Percentiles rank a stretch among this genome's conserved stretches.
These are phyloP conservation scores for Clausena lansium DNA, from an alignment of 345 rosid species.

Conservation along the genomic window DNA sequence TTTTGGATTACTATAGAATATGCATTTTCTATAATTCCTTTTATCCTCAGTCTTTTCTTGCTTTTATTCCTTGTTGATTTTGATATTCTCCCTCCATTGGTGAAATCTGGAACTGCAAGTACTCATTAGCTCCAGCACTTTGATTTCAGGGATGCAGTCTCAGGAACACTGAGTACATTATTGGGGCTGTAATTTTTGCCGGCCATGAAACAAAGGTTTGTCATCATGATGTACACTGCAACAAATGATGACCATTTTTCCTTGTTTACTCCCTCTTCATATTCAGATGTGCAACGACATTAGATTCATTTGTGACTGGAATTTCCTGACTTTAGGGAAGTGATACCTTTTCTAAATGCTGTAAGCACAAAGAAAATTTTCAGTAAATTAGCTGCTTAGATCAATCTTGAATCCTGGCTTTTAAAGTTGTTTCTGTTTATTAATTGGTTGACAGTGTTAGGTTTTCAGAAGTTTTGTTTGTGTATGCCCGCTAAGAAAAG, in stretches of 20 bases:
- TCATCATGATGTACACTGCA: constrained; percentile 7
- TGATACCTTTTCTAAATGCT: background rate
- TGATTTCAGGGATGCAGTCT: constrained; percentile 95
- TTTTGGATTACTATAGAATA: background rate
- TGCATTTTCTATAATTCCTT: background rate
- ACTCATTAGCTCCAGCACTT: constrained; percentile 18
- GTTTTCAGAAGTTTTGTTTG: constrained; percentile 11
- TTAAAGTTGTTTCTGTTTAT: background rate
- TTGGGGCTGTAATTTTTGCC: constrained; percentile 86
- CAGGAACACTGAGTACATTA: constrained; percentile 88
- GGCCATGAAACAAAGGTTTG: constrained; percentile 99
- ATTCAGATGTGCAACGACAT: background rate
- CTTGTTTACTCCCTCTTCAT: background rate
- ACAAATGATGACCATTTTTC: background rate
- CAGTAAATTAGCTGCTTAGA: background rate
- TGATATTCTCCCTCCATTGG: constrained; percentile 3
- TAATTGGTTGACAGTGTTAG: background rate
- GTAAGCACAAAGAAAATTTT: background rate
- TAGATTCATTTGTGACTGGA: background rate
- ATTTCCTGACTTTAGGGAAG: background rate
- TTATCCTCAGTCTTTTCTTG: background rate
- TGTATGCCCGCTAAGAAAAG: constrained; percentile 12
- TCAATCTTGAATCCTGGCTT: background rate
- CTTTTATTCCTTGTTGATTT: background rate
- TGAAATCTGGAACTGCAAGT: constrained; percentile 4